These are phyloP conservation scores for Candida golubevii DNA, from an alignment of 805 yeast genomes.

Conservation along the genomic window DNA sequence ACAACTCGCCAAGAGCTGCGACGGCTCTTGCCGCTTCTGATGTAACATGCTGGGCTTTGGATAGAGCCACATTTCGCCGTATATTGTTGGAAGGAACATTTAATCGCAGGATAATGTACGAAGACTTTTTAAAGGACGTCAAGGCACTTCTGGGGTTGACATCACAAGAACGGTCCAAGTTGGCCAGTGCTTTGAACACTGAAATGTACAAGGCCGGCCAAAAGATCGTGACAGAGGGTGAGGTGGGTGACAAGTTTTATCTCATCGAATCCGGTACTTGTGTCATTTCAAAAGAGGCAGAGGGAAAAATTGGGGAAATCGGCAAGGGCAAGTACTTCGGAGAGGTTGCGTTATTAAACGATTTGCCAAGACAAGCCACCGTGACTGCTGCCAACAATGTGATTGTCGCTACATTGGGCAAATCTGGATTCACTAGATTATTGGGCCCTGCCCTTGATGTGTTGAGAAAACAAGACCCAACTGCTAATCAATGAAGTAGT, in stretches of 20 bases:
- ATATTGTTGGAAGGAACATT: conserved; percentile 88
- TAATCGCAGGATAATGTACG: conserved; percentile 86
- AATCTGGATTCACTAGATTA: conserved; percentile 88
- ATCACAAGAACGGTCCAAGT: conserved; percentile 77
- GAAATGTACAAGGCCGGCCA: conserved; percentile 67
- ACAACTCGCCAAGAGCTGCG: conserved; percentile 96
- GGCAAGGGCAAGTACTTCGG: conserved; percentile 92
- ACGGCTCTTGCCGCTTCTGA: conserved; percentile 73
- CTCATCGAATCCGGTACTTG: conserved; percentile 72
- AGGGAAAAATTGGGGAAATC: conserved; percentile 57
- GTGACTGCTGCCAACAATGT: conserved; percentile 71
- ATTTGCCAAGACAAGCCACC: conserved; percentile 91
- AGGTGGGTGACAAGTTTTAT: conserved; percentile 45
- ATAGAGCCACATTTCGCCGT: conserved; percentile 87
- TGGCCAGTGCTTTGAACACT: conserved; percentile 91
- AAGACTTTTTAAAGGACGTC: conserved; percentile 79
- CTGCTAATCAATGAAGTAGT: conserved; percentile 22
- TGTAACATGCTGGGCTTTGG: conserved; percentile 79
- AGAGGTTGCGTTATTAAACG: conserved; percentile 88
- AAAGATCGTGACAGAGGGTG: conserved; percentile 81
- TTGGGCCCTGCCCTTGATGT: conserved; percentile 93
- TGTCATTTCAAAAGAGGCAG: conserved; percentile 58
- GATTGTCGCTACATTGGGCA: conserved; percentile 88
- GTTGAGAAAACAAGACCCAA: conserved; percentile 82
- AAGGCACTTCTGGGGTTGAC: conserved; percentile 73